These are phyloP conservation scores for Friedmanniomyces simplex DNA, from an alignment of 495 filamentous ascomycete species.

Conservation along the genomic window DNA sequence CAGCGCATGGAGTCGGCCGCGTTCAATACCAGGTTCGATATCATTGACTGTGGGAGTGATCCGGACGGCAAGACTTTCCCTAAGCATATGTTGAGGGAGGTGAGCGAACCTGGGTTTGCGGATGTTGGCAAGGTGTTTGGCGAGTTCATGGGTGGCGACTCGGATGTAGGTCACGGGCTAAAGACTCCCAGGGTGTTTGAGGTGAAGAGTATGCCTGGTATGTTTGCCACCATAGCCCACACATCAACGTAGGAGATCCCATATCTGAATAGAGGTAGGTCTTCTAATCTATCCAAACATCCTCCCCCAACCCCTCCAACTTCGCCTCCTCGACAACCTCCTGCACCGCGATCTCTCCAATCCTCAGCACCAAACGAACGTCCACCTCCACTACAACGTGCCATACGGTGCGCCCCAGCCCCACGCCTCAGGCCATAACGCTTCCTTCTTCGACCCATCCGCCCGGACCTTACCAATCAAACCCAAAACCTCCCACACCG, in stretches of 20 bases:
- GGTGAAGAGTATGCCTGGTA: slow-evolving; percentile 5
- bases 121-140: not conserved
- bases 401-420: slow-evolving; percentile 45
- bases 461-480: slow-evolving; percentile 26
- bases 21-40: not conserved
- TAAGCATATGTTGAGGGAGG: not conserved
- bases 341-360: slow-evolving; percentile 73
- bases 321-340: slow-evolving; percentile 52
- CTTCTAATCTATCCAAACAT: slow-evolving; percentile 64
- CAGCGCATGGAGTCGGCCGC: not conserved
- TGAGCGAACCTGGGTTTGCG: not conserved
- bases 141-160: not conserved
- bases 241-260: not conserved
- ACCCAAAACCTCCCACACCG: slow-evolving; percentile 65
- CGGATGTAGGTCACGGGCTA: not conserved
- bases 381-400: slow-evolving; percentile 72
- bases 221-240: not conserved
- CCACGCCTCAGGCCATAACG: not conserved
- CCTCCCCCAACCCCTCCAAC: slow-evolving; percentile 57
- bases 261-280: slow-evolving; percentile 41
- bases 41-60: not conserved
- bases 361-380: slow-evolving; percentile 67
- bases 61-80: not conserved
- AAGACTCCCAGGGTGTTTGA: not conserved
- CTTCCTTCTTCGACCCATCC: slow-evolving; percentile 41